These are phyloP conservation scores for Suillus decipiens DNA, from an alignment of 768 basidiomycete genomes.

Conservation along the genomic window DNA sequence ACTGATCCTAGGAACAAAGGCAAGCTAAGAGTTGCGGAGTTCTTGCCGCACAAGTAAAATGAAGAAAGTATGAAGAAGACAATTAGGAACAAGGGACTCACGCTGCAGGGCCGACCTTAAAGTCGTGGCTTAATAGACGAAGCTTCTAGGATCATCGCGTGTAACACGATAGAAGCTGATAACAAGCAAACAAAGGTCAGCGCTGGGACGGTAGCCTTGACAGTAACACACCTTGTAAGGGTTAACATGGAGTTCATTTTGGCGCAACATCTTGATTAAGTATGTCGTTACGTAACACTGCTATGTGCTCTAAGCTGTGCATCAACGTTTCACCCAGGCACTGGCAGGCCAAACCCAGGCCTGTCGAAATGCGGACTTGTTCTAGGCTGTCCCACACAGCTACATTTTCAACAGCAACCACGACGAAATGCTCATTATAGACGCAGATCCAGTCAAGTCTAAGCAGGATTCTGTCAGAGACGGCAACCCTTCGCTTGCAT, in stretches of 20 bases:
- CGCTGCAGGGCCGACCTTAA: background rate
- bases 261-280: background rate
- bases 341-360: background rate
- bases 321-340: background rate
- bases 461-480: background rate
- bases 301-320: background rate
- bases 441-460: background rate
- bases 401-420: background rate
- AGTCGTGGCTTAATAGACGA: constrained; percentile 4
- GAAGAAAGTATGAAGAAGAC: constrained; percentile 6
- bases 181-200: background rate
- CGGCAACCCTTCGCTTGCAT: background rate
- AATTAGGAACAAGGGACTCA: constrained; percentile 3
- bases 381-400: background rate
- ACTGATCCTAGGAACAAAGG: constrained; percentile 2
- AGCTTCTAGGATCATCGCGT: constrained; percentile 5
- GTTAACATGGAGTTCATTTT: background rate
- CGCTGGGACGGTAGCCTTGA: background rate
- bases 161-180: constrained; percentile 1
- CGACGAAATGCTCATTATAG: constrained; percentile 1
- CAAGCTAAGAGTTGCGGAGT: background rate
- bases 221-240: constrained; percentile 2
- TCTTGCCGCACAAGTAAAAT: background rate
- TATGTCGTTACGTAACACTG: background rate
- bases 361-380: constrained; percentile 1